Evolutionary conservation across 169 alveolate species (phyloP).

Genomic region (Cyclospora cayetanensis): DNA sequence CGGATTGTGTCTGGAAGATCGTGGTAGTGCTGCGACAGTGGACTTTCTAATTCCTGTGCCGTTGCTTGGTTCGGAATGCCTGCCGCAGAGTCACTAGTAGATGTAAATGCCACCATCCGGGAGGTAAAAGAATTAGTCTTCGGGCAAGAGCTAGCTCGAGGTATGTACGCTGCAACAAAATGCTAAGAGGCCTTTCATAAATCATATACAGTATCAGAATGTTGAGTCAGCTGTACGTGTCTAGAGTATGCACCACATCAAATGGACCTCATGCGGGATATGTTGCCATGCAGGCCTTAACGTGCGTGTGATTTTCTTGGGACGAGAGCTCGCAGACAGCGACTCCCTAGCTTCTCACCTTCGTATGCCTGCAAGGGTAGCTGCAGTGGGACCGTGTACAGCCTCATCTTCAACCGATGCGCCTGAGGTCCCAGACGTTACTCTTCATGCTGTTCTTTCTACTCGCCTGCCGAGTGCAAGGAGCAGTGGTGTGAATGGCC

Average conservation of each 20-base stretch:
- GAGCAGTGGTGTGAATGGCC: background rate
- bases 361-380: conserved; percentile 47
- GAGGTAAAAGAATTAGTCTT: conserved; percentile 23
- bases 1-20: background rate
- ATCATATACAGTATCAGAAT: no score
- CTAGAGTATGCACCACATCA: no score
- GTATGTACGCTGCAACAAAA: background rate
- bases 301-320: conserved; percentile 66
- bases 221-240: no score
- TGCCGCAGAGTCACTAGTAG: conserved; percentile 37
- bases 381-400: conserved; percentile 51
- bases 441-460: conserved; percentile 58
- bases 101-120: conserved; percentile 36
- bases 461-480: conserved; percentile 28
- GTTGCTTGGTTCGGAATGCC: no score
- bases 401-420: conserved; percentile 34
- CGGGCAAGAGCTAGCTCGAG: conserved; percentile 33
- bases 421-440: background rate
- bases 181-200: no score
- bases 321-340: conserved; percentile 58
- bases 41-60: background rate
- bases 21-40: background rate
- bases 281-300: conserved; percentile 1
- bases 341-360: conserved; percentile 43
- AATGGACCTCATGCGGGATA: background rate